A percentile compares a stretch with the other conserved stretches of the same genome.
Conservation (phyloP, 768 basidiomycete genomes). For the Rhizopogon vesiculosus region DNA sequence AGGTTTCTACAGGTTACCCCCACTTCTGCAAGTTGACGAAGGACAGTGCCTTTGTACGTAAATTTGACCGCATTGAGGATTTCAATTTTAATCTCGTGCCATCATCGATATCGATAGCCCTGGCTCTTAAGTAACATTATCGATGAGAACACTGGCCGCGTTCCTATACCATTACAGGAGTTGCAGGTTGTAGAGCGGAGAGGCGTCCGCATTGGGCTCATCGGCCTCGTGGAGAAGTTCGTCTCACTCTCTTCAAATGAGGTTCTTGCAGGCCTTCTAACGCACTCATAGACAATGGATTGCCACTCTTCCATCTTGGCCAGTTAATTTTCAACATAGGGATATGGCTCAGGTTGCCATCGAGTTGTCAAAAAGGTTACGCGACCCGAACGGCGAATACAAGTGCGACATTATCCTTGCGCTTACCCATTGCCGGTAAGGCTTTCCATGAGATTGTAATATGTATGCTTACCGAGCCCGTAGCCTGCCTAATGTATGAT, state of each 20-base stretch:
- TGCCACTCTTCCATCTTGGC: slow-evolving; percentile 83
- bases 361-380: slow-evolving; percentile 68
- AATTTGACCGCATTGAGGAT: background rate
- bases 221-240: slow-evolving; percentile 86
- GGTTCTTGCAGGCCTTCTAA: background rate
- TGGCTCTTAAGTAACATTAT: slow-evolving; percentile 90
- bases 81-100: background rate
- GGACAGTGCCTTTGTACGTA: slow-evolving; percentile 70
- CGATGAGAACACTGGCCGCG: slow-evolving; percentile 55
- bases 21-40: slow-evolving; percentile 63
- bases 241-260: slow-evolving; percentile 5
- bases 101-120: slow-evolving; percentile 42
- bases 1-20: slow-evolving; percentile 51
- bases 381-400: slow-evolving; percentile 64
- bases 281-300: slow-evolving; percentile 73
- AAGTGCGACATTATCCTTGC: slow-evolving; percentile 82
- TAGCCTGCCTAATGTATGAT: slow-evolving; percentile 27
- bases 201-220: slow-evolving; percentile 70
- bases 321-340: slow-evolving; percentile 66
- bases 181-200: slow-evolving; percentile 65
- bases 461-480: slow-evolving; percentile 3
- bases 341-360: slow-evolving; percentile 71
- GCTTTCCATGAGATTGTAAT: background rate
- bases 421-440: slow-evolving; percentile 75
- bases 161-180: slow-evolving; percentile 58